These are phyloP conservation scores for Agaricus sinodeliciosus DNA, from an alignment of 768 basidiomycete genomes.

Conservation along the genomic window DNA sequence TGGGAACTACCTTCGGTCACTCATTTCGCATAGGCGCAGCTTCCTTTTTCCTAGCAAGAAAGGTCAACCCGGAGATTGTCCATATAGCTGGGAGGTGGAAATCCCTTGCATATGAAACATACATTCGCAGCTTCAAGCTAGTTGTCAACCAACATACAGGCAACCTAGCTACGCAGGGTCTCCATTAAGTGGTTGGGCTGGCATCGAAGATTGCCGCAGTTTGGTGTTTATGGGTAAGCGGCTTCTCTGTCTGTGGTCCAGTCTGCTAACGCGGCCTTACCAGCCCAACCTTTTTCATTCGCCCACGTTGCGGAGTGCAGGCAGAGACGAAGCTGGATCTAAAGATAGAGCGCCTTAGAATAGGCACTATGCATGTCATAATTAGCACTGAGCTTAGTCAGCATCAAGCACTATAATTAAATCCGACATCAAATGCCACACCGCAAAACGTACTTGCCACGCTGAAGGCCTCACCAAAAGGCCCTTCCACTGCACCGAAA, in stretches of 20 bases:
- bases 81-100: conserved; percentile 28
- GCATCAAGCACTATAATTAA: no score
- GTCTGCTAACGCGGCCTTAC: background rate
- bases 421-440: no score
- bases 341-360: no score
- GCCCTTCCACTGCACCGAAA: no score
- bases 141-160: conserved; percentile 19
- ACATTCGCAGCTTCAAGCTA: conserved; percentile 30
- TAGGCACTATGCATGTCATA: no score
- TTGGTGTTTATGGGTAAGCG: background rate
- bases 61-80: conserved; percentile 28
- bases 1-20: conserved; percentile 30
- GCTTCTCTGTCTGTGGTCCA: background rate
- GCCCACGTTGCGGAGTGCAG: background rate
- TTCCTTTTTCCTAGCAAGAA: conserved; percentile 24
- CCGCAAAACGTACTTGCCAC: no score
- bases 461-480: no score
- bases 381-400: no score
- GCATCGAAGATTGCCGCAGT: background rate
- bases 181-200: background rate
- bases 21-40: conserved; percentile 39
- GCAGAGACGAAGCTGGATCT: background rate
- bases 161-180: background rate
- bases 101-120: conserved; percentile 31
- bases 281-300: background rate